Percentiles rank a stretch among this genome's conserved stretches.
These are phyloP conservation scores for Aspergillus sp. DNA, from an alignment of 2,329 filamentous ascomycete genomes.

Conservation along the genomic window DNA sequence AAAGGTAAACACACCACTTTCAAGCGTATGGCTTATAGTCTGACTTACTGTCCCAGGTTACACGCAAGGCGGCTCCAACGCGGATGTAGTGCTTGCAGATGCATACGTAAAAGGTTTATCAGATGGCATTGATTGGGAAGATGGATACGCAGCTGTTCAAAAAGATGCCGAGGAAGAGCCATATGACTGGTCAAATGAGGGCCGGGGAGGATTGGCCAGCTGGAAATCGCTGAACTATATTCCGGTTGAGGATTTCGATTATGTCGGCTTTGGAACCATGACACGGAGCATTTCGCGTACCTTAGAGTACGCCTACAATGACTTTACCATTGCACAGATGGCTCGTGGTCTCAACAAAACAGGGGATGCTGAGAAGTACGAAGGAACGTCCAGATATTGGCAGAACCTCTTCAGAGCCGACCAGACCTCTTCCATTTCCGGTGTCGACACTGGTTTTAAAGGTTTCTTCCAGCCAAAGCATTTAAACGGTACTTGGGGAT, in stretches of 20 bases:
- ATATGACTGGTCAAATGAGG: conserved; percentile 67
- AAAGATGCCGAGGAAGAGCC: conserved; percentile 72
- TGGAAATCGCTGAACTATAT: conserved; percentile 73
- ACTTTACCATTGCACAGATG: conserved; percentile 66
- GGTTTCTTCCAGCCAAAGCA: conserved; percentile 73
- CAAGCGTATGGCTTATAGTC: not conserved
- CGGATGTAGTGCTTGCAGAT: conserved; percentile 67
- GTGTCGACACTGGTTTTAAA: conserved; percentile 62
- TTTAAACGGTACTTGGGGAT: conserved; percentile 68
- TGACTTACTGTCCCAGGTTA: conserved; percentile 48
- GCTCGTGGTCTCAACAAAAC: conserved; percentile 57
- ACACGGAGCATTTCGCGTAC: conserved; percentile 71
- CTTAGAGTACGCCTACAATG: conserved; percentile 74
- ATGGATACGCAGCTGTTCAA: conserved; percentile 66
- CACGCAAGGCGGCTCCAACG: conserved; percentile 72
- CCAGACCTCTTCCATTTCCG: conserved; percentile 58
- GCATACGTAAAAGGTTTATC: conserved; percentile 66
- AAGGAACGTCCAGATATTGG: conserved; percentile 64
- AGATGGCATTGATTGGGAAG: conserved; percentile 63
- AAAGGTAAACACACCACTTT: conserved; percentile 41
- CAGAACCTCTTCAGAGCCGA: conserved; percentile 65
- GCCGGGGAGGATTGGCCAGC: conserved; percentile 66
- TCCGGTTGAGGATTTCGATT: conserved; percentile 68
- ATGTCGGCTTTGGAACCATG: conserved; percentile 64
- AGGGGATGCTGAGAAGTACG: conserved; percentile 59